A percentile compares a stretch with the other conserved stretches of the same genome.
phyloP scores from a whole-genome alignment of 1,139 yeast genomes.

The Blastobotrys malaysiensis region DNA sequence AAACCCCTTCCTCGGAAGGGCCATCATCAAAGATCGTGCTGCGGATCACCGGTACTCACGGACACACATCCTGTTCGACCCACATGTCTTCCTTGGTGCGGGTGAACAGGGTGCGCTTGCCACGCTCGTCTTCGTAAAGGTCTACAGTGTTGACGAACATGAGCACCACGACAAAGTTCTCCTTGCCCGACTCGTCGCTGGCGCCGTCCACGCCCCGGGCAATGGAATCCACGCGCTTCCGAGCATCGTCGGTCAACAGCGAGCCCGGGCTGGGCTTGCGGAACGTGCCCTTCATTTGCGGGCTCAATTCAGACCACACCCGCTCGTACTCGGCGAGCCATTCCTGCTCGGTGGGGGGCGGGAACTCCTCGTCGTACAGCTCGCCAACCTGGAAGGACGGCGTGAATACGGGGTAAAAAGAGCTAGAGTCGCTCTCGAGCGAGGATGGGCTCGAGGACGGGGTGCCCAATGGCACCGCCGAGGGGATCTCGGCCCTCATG shows the following conservation, averaged over 20 bases:
- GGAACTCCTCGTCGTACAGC: conserved; percentile 17
- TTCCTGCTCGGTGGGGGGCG: conserved; percentile 55
- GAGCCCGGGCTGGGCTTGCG: conserved; percentile 69
- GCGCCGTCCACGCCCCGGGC: conserved; percentile 81
- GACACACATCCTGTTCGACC: conserved; percentile 76
- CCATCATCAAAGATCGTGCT: too few species aligned
- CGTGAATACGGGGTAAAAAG: conserved; percentile 21
- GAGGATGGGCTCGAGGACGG: conserved; percentile 12
- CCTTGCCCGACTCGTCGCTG: conserved; percentile 60
- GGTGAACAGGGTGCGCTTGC: conserved; percentile 42
- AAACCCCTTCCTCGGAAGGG: too few species aligned
- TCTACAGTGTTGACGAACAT: conserved; percentile 73
- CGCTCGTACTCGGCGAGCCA: conserved; percentile 60
- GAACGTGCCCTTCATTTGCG: conserved; percentile 56
- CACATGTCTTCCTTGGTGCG: conserved; percentile 51
- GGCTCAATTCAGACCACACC: conserved; percentile 58
- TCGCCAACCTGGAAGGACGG: conserved; percentile 18
- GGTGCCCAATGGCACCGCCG: conserved; percentile 9
- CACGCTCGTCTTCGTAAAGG: conserved; percentile 47
- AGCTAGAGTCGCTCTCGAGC: conserved; percentile 5
- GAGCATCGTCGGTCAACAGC: conserved; percentile 50
- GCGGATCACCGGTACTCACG: too few species aligned
- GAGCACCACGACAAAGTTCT: conserved; percentile 64
- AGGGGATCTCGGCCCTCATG: conserved; percentile 9
- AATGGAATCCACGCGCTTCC: conserved; percentile 59